Conservation (phyloP, 768 basidiomycete species). For the Tricholomella constricta region DNA sequence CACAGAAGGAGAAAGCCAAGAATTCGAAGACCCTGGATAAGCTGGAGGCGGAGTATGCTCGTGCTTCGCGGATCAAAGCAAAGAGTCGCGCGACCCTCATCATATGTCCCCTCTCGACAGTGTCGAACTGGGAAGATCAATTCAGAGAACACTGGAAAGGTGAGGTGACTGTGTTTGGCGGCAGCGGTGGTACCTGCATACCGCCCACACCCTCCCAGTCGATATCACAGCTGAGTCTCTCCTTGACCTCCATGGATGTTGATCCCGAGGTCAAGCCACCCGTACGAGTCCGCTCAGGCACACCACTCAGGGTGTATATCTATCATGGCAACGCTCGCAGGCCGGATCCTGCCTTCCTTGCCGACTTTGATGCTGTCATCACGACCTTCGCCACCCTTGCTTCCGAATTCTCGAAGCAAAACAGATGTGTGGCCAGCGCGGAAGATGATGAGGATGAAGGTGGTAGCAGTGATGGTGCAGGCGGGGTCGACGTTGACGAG, state of each 20-base stretch:
- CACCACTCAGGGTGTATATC: slow-evolving; percentile 81
- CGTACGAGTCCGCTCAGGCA: slow-evolving; percentile 45
- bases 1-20: slow-evolving; percentile 65
- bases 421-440: slow-evolving; percentile 64
- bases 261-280: slow-evolving; percentile 35
- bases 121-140: slow-evolving; percentile 99
- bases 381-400: slow-evolving; percentile 97
- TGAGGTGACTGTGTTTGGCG: slow-evolving; percentile 81
- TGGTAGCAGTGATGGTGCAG: slow-evolving; percentile 64
- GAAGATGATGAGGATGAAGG: slow-evolving; percentile 74
- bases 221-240: slow-evolving; percentile 38
- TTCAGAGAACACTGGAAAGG: slow-evolving; percentile 97
- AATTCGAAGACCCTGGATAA: slow-evolving; percentile 68
- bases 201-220: slow-evolving; percentile 38
- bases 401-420: slow-evolving; percentile 92
- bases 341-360: slow-evolving; percentile 83
- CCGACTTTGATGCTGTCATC: slow-evolving; percentile 95
- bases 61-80: slow-evolving; percentile 76
- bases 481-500: slow-evolving; percentile 66
- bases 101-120: slow-evolving; percentile 94
- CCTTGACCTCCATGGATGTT: slow-evolving; percentile 28
- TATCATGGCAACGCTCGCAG: slow-evolving; percentile 93
- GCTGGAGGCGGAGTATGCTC: slow-evolving; percentile 65
- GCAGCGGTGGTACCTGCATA: slow-evolving; percentile 51
- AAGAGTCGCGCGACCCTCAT: slow-evolving; percentile 93